Evolutionary conservation across 306 rosid species (phyloP).

Genomic region (Vicia villosa): DNA sequence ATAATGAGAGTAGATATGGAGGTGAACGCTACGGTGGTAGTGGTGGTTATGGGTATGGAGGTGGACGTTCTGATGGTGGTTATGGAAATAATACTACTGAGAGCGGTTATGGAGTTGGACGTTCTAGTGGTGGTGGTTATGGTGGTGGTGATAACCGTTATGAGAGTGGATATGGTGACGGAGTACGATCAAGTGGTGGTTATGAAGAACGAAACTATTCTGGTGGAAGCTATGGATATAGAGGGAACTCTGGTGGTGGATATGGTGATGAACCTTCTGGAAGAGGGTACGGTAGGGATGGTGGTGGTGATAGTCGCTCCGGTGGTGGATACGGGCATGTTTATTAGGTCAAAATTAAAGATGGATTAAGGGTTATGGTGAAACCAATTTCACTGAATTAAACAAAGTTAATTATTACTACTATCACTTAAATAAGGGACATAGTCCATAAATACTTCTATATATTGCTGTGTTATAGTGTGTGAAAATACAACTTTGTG

Average conservation of each 20-base stretch:
- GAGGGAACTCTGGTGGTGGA: not conserved
- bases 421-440: not conserved
- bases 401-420: not conserved
- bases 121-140: not conserved
- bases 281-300: not conserved
- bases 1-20: conserved; percentile 8
- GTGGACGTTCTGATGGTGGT: not conserved
- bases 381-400: not conserved
- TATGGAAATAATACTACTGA: not conserved
- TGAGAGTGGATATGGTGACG: not conserved
- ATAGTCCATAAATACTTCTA: not conserved
- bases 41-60: not conserved
- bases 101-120: not conserved
- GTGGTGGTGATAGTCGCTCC: no score
- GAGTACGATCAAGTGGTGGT: not conserved
- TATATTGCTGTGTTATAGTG: no score
- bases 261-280: not conserved
- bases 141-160: not conserved
- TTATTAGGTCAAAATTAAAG: not conserved
- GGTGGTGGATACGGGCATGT: not conserved
- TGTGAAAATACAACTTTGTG: not conserved
- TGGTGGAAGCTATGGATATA: not conserved
- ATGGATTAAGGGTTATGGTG: not conserved
- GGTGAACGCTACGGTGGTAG: not conserved
- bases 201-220: not conserved